Evolutionary conservation across 2,329 filamentous ascomycete species (phyloP).

Genomic region (Aspergillus fumigatiaffinis): DNA sequence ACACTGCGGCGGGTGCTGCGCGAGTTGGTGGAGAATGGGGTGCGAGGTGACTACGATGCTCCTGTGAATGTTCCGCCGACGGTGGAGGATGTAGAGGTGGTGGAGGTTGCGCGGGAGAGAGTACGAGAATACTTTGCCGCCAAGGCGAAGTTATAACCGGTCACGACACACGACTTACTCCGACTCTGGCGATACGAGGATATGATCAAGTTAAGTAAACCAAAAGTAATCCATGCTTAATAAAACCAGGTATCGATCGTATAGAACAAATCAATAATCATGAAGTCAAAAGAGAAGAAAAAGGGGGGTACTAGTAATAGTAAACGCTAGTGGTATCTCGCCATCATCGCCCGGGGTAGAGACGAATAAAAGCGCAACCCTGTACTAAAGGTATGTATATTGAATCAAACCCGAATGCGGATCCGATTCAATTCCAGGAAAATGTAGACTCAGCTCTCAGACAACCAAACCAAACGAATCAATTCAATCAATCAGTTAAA

Average conservation of each 20-base stretch:
- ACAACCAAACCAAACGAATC: constrained; percentile 1
- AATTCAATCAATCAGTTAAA: constrained; percentile 11
- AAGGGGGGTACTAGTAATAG: background rate
- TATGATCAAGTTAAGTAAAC: background rate
- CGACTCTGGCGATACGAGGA: background rate
- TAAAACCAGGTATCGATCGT: background rate
- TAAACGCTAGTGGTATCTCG: background rate
- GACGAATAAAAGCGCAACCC: background rate
- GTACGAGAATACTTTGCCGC: constrained; percentile 70
- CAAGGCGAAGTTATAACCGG: constrained; percentile 43
- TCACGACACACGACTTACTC: no score
- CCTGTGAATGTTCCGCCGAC: constrained; percentile 74
- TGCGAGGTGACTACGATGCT: constrained; percentile 67
- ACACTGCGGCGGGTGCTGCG: constrained; percentile 76
- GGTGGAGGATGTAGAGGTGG: constrained; percentile 73
- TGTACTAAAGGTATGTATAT: background rate
- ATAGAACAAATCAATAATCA: background rate
- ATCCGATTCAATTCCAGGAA: background rate
- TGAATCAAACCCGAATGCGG: no score
- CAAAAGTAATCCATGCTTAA: background rate
- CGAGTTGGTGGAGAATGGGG: constrained; percentile 79
- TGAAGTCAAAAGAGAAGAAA: background rate
- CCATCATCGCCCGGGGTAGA: background rate
- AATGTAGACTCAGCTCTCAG: background rate
- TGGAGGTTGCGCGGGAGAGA: constrained; percentile 68